Conservation (phyloP, 495 filamentous ascomycete species). For the Penicillium goetzii region DNA sequence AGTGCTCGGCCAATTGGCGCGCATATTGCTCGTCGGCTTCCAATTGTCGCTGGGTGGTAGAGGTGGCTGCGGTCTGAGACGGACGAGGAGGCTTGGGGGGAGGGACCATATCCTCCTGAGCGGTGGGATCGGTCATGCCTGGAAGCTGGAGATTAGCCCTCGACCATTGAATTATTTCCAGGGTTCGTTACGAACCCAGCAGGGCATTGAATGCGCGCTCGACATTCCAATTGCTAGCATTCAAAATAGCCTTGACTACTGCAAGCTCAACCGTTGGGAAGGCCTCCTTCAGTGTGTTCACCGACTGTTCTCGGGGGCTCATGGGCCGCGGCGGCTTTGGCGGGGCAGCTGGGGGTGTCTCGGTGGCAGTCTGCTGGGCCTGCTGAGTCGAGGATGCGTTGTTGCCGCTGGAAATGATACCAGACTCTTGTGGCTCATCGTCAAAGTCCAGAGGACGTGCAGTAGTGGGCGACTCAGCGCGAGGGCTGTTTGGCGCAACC, state of each 20-base stretch:
- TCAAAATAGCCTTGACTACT: slow-evolving; percentile 86
- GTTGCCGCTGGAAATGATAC: slow-evolving; percentile 37
- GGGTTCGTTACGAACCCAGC: slow-evolving; percentile 59
- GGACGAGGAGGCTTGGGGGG: slow-evolving; percentile 76
- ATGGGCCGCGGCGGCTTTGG: slow-evolving; percentile 88
- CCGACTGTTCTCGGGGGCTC: slow-evolving; percentile 78
- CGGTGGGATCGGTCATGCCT: slow-evolving; percentile 95
- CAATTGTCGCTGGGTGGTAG: slow-evolving; percentile 73
- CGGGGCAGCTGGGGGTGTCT: slow-evolving; percentile 66
- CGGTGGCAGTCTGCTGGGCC: slow-evolving; percentile 35
- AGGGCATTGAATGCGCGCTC: slow-evolving; percentile 97
- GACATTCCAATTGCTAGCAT: slow-evolving; percentile 82
- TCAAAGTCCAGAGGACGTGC: slow-evolving; percentile 83
- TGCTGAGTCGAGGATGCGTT: slow-evolving; percentile 9
- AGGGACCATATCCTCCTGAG: slow-evolving; percentile 65
- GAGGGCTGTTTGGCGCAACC: slow-evolving; percentile 37
- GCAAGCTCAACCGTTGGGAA: slow-evolving; percentile 82
- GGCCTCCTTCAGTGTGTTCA: slow-evolving; percentile 88
- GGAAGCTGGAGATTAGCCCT: slow-evolving; percentile 11
- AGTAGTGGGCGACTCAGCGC: slow-evolving; percentile 82
- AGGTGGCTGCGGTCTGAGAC: slow-evolving; percentile 45
- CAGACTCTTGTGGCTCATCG: slow-evolving; percentile 75
- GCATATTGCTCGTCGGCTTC: slow-evolving; percentile 94
- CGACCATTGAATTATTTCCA: not conserved
- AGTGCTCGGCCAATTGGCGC: slow-evolving; percentile 90